phyloP scores from a whole-genome alignment of 2,329 filamentous ascomycete species.

The Davidsoniella neocaledoniae region DNA sequence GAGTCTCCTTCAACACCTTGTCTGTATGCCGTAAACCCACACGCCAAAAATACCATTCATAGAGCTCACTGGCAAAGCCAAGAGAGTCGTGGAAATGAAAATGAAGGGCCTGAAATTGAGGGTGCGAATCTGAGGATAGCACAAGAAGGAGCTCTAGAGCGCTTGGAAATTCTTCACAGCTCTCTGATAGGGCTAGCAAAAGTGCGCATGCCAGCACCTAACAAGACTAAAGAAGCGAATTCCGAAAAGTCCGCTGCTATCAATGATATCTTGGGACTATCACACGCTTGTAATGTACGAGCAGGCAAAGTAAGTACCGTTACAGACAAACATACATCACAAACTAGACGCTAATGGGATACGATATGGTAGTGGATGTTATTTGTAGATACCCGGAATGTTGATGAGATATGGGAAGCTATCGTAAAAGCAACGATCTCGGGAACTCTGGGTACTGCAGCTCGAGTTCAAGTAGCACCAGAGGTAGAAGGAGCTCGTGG shows the following conservation, averaged over 20 bases:
- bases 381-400: slow-evolving; percentile 36
- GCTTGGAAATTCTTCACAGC: slow-evolving; percentile 27
- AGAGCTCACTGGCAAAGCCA: slow-evolving; percentile 22
- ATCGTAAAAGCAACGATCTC: slow-evolving; percentile 51
- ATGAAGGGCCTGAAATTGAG: slow-evolving; percentile 31
- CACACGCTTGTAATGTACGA: slow-evolving; percentile 38
- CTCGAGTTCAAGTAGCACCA: slow-evolving; percentile 49
- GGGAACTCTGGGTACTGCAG: slow-evolving; percentile 52
- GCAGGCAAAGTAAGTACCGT: slow-evolving; percentile 42
- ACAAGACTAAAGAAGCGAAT: slow-evolving; percentile 30
- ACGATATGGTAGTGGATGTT: slow-evolving; percentile 49
- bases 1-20: slow-evolving; percentile 34
- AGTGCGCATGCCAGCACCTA: slow-evolving; percentile 19
- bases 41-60: slow-evolving; percentile 22
- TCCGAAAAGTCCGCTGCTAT: slow-evolving; percentile 32
- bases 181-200: slow-evolving; percentile 33
- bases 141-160: slow-evolving; percentile 32
- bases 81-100: slow-evolving; percentile 27
- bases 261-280: slow-evolving; percentile 42
- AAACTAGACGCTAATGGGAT: no score
- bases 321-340: no score
- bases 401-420: slow-evolving; percentile 47
- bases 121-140: slow-evolving; percentile 32
- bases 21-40: slow-evolving; percentile 59
- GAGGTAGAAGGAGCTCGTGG: slow-evolving; percentile 25